A percentile compares a stretch with the other conserved stretches of the same genome.
phyloP scores from a whole-genome alignment of 2,329 filamentous ascomycete species.

The Cercospora berteroae region DNA sequence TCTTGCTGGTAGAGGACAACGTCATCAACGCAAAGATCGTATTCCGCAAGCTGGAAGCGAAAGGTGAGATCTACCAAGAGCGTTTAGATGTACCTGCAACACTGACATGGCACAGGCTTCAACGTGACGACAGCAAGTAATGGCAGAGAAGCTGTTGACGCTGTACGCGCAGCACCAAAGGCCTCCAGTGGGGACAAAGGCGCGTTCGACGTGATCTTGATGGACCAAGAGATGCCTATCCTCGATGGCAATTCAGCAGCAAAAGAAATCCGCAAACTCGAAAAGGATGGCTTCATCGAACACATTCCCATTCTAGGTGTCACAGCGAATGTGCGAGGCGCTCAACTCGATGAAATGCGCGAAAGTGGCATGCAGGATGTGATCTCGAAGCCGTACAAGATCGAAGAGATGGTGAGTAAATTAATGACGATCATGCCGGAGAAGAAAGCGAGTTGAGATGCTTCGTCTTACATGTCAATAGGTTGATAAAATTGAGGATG shows the following conservation, averaged over 20 bases:
- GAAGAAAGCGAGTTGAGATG: not conserved
- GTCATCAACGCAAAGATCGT: slow-evolving; percentile 38
- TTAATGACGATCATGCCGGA: slow-evolving; percentile 7
- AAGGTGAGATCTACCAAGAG: slow-evolving; percentile 5
- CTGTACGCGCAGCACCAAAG: slow-evolving; percentile 24
- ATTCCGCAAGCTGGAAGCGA: slow-evolving; percentile 30
- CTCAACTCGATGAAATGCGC: slow-evolving; percentile 35
- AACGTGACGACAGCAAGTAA: slow-evolving; percentile 36
- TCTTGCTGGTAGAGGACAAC: slow-evolving; percentile 34
- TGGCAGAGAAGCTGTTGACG: slow-evolving; percentile 36
- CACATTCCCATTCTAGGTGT: slow-evolving; percentile 36
- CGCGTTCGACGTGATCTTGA: slow-evolving; percentile 35
- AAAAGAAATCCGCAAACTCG: slow-evolving; percentile 30
- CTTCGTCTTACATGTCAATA: slow-evolving; percentile 14
- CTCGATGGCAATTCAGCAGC: slow-evolving; percentile 36
- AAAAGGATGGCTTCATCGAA: slow-evolving; percentile 24
- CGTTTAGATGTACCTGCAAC: too few relatives aligned
- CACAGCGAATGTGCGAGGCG: slow-evolving; percentile 37
- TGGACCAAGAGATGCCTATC: slow-evolving; percentile 39
- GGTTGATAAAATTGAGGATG: slow-evolving; percentile 16
- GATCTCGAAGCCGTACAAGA: slow-evolving; percentile 37
- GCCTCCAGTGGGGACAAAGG: slow-evolving; percentile 19
- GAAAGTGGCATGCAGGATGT: slow-evolving; percentile 37
- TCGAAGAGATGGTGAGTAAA: slow-evolving; percentile 34
- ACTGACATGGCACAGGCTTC: slow-evolving; percentile 19